Percentiles rank a stretch among this genome's conserved stretches.
Evolutionary conservation across 495 filamentous ascomycete species (phyloP).

Genomic region (Aspergillus steynii): DNA sequence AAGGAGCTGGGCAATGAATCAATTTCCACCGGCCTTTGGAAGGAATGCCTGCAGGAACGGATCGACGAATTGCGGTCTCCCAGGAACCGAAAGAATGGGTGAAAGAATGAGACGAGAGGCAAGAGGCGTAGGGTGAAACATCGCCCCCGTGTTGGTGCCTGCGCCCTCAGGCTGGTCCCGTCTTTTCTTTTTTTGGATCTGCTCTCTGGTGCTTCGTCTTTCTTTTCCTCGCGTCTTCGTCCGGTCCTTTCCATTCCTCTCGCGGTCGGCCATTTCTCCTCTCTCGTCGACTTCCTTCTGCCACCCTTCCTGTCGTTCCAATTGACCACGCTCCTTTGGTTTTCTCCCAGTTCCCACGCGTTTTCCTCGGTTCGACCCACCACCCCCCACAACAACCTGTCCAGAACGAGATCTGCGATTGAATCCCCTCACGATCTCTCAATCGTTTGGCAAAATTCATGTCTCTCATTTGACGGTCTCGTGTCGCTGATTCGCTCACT

Average conservation of each 20-base stretch:
- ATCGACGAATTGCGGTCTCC: not conserved
- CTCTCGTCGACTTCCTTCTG: not conserved
- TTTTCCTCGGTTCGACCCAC: conserved; percentile 8
- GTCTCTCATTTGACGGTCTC: conserved; percentile 4
- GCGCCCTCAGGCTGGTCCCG: not conserved
- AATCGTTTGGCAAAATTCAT: not conserved
- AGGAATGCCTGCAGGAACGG: not conserved
- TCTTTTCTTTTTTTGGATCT: not conserved
- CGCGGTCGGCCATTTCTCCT: not conserved
- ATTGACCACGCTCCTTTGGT: not conserved
- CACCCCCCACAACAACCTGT: conserved; percentile 5
- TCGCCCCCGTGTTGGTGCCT: conserved; percentile 5
- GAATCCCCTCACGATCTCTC: not conserved
- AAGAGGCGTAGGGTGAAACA: conserved; percentile 7
- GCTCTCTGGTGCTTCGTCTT: not conserved
- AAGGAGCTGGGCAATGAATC: not conserved
- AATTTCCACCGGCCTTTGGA: not conserved
- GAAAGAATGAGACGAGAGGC: not conserved
- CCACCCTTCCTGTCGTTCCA: not conserved
- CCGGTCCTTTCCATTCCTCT: conserved; percentile 1
- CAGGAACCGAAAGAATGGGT: not conserved
- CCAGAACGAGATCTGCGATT: conserved; percentile 1
- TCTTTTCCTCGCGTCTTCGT: not conserved
- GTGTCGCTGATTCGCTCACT: not conserved
- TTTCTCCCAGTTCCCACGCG: not conserved